phyloP scores from a whole-genome alignment of 139 green algal species.

The Dunaliella sp. region DNA sequence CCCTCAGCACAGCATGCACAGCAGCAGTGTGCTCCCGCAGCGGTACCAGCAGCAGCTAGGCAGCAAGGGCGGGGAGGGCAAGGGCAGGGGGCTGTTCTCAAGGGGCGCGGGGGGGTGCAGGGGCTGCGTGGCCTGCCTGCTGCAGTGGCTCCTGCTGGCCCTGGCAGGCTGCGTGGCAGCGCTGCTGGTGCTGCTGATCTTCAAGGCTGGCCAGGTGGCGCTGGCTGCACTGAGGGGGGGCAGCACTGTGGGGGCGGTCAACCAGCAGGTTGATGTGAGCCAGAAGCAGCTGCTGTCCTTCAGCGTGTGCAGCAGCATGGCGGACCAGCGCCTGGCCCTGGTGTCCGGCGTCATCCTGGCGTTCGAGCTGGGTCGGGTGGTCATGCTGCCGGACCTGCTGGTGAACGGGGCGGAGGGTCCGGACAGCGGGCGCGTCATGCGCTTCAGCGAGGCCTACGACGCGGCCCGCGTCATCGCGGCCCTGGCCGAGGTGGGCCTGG shows the following conservation, averaged over 20 bases:
- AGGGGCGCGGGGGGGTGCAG: background rate
- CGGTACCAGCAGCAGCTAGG: background rate
- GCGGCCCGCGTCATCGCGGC: background rate
- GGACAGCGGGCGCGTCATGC: background rate
- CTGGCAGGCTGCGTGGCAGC: background rate
- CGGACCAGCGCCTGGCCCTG: slow-evolving; percentile 12
- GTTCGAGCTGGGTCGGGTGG: slow-evolving; percentile 5
- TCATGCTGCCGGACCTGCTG: slow-evolving; percentile 4
- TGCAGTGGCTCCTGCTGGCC: background rate
- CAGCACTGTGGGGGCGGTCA: background rate
- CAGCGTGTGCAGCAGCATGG: slow-evolving; percentile 17
- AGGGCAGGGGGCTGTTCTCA: no score
- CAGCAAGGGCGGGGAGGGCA: no score
- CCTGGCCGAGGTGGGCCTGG: background rate
- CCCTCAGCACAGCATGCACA: background rate
- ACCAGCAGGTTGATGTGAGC: background rate
- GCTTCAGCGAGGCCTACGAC: background rate
- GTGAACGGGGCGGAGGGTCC: background rate
- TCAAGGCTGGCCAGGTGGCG: background rate
- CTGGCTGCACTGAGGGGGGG: background rate
- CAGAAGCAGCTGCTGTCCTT: slow-evolving; percentile 5
- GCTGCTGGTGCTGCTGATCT: background rate
- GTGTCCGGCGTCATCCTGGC: slow-evolving; percentile 12
- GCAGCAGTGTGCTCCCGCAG: background rate
- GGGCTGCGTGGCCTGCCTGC: background rate